Evolutionary conservation across 108 stramenopile genomes (phyloP).

Genomic region (Nitzschia sp.): DNA sequence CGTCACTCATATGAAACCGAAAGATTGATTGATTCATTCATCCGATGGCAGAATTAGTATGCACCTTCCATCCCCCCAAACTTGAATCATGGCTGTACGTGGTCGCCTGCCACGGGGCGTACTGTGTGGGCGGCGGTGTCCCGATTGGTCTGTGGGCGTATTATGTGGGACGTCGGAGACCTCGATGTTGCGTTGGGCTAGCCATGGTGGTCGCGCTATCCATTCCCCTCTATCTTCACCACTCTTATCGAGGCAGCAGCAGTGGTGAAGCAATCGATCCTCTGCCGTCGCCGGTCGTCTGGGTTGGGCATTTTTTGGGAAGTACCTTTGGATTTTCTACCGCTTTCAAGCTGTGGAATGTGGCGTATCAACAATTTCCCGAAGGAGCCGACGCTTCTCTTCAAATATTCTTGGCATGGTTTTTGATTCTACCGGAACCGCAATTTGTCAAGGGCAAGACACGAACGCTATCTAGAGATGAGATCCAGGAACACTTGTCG

Average conservation of each 20-base stretch:
- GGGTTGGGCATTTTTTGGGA: slow-evolving; percentile 25
- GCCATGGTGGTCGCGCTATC: not conserved
- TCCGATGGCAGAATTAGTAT: not conserved
- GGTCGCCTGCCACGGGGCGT: not conserved
- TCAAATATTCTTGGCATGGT: slow-evolving; percentile 31
- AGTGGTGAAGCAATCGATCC: too few species aligned
- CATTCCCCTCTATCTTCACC: not conserved
- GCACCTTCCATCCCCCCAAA: slow-evolving; percentile 2
- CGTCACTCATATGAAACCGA: too few species aligned
- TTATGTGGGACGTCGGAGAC: not conserved
- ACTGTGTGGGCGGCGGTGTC: not conserved
- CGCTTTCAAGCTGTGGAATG: slow-evolving; percentile 32
- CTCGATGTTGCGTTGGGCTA: not conserved
- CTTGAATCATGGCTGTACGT: not conserved
- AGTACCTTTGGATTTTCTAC: slow-evolving; percentile 33
- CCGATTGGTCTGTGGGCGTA: not conserved
- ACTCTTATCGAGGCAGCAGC: too few species aligned
- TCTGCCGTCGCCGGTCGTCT: slow-evolving; percentile 1
- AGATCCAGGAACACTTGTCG: not conserved
- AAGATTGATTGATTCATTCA: too few species aligned
- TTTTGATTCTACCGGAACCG: slow-evolving; percentile 35
- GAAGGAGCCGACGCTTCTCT: slow-evolving; percentile 23
- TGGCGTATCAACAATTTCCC: slow-evolving; percentile 27
- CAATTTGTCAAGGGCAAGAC: slow-evolving; percentile 29
- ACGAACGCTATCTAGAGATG: not conserved